Evolutionary conservation across 208 protist species (phyloP), one percentile per base, ranked within the genome.

Genomic region (Leishmania tarentolae): DNA sequence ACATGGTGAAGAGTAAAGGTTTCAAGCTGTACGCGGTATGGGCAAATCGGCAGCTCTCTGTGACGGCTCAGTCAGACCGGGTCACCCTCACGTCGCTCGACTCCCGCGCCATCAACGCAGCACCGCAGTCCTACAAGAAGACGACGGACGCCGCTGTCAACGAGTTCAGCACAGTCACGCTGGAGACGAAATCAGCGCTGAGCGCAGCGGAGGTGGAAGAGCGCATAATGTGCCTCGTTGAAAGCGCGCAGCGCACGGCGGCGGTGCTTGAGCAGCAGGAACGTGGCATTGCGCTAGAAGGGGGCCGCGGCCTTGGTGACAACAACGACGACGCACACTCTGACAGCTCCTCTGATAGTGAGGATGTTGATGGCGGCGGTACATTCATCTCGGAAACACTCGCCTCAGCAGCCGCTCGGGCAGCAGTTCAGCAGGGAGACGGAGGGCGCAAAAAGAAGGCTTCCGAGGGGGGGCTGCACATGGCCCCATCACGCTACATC

Each of bases 1-100:
- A 98, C 79, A 83, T 98, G 53, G 80, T 98, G 59, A 96, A 96
- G 78, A 57, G 81, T 7, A 97, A 95, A 77, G 88, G 81, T 28
- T 91, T 87, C 72, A 91, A 93, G 72, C 90, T 95, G 57, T 96
- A 98, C 83, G 78, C 84, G 11, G 81, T 90, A n/a, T 97, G 91
- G 90, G 80, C 88, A 9, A 96, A 95, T 75, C 90, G 86, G n/a
- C 76, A 86, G 42, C 77, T 98, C 24, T 89, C 82, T 35, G 83
- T 93, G 57, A 59, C 75, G 31, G 86, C 85, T 37, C 76, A 83
- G 52, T 13, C 76, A 37, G 76, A 77, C 47, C 82, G 72, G 24
- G 40, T 90, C 47, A 81, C 57, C 21, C 80, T 91, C 40, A 76
- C 84, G 59, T 78, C 76, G 28, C 76, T 83, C 8, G 63, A 79